Evolutionary conservation across 228 moss, liverwort and hornwort genomes (phyloP), one percentile per base, ranked within the genome.

Genomic region (Sphagnum fallax): DNA sequence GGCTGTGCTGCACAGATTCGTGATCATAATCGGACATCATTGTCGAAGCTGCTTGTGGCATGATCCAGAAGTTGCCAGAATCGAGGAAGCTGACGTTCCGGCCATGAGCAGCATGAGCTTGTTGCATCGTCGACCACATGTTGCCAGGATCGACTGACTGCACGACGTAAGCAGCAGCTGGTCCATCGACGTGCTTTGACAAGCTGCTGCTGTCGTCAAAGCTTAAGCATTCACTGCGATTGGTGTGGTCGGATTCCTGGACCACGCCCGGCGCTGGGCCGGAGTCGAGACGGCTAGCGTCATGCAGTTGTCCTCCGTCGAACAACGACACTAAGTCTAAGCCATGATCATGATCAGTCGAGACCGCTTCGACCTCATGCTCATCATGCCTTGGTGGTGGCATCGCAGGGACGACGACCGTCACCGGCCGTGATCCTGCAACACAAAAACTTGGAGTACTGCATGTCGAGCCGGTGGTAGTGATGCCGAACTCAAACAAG

Each of bases 401-500:
- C 67, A 32, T 32, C 32, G 32, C 32, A 32, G 32, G 32, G 32
- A 32, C 32, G 32, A 3, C 32, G 32, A 92, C 95, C 77, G 91
- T 91, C 10, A 67, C 88, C 70, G 92, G 32, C 32, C 32, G 95
- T 79, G 91, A 92, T 77, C 89, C 32, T 32, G 32, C 89, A 61
- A 81, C 85, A 73, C 91, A 91, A 73, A 96, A 92, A 82, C 91
- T 89, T 81, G 91, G 84, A 80, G 95, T 87, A 87, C 87, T 89
- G 88, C 91, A 89, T 76, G 95, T 32, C 32, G 32, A 96, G 78
- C 86, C 95, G 66, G 81, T 89, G 69, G 80, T 90, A 32, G 32
- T 32, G 32, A 32, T 32, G 32, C 84, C 86, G 3, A 92, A 96
- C 83, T 96, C 95, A 83, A 84, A 96, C 77, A 92, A 92, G 8